Conservation (phyloP, 1,284 basidiomycete species). For the Boletus sp. region DNA sequence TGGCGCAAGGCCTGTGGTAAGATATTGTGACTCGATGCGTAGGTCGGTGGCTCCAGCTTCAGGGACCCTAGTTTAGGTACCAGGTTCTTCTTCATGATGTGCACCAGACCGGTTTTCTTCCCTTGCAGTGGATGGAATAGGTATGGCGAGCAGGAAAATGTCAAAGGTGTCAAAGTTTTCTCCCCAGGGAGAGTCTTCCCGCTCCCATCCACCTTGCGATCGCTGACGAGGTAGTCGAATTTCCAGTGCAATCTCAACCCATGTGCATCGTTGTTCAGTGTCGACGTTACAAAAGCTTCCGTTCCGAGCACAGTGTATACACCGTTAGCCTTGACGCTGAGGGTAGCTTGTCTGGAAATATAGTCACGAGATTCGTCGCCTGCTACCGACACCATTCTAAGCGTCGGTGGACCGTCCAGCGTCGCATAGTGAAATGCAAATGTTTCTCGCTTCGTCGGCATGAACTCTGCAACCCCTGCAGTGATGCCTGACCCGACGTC, state of each 20-base stretch:
- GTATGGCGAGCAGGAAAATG: conserved; percentile 68
- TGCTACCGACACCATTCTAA: conserved; percentile 62
- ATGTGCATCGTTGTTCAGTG: conserved; percentile 14
- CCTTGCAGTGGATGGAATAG: conserved; percentile 62
- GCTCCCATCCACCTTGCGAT: conserved; percentile 44
- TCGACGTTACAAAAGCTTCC: conserved; percentile 40
- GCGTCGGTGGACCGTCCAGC: conserved; percentile 62
- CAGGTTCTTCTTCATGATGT: conserved; percentile 66
- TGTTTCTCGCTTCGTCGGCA: conserved; percentile 50
- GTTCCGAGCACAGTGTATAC: conserved; percentile 68
- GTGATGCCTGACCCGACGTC: conserved; percentile 23
- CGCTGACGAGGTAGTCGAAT: conserved; percentile 72
- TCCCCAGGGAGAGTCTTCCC: conserved; percentile 55
- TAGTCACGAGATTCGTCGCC: conserved; percentile 66
- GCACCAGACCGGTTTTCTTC: conserved; percentile 61
- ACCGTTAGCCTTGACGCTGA: conserved; percentile 63
- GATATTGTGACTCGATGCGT: conserved; percentile 4
- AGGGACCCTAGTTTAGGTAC: conserved; percentile 55
- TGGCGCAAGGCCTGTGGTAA: conserved; percentile 4
- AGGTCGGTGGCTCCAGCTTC: conserved; percentile 46
- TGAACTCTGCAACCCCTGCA: conserved; percentile 56
- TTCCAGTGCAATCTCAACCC: conserved; percentile 56
- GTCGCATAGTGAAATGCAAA: conserved; percentile 70
- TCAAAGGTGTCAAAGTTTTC: conserved; percentile 64
- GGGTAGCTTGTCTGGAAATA: conserved; percentile 64